A percentile compares a stretch with the other conserved stretches of the same genome.
Evolutionary conservation across 2,329 filamentous ascomycete species (phyloP).

Genomic region (Harringtonia aguacate): DNA sequence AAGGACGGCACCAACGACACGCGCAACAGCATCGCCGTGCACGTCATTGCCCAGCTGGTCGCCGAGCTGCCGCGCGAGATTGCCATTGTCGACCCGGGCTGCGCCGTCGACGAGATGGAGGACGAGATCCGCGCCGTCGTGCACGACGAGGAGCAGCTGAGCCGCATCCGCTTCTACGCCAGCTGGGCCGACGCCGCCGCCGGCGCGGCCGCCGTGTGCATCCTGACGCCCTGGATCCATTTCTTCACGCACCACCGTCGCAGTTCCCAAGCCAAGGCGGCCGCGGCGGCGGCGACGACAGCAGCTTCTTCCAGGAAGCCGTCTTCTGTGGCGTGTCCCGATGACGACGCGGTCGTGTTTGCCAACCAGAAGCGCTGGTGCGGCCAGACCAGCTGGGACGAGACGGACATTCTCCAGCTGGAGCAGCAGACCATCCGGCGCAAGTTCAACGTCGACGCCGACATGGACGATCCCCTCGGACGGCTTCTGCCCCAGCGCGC

Average conservation of each 20-base stretch:
- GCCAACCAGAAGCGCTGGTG: not conserved
- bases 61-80: conserved; percentile 1
- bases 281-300: too few species aligned
- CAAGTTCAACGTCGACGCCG: not conserved
- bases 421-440: not conserved
- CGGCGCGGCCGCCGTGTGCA: not conserved
- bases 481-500: not conserved
- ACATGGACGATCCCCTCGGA: not conserved
- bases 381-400: not conserved
- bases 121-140: conserved; percentile 1
- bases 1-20: conserved; percentile 5
- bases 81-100: conserved; percentile 2
- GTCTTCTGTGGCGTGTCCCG: too few species aligned
- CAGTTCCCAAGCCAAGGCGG: too few species aligned
- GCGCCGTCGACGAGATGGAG: not conserved
- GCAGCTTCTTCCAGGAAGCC: not conserved
- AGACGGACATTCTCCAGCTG: conserved; percentile 1
- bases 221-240: conserved; percentile 1
- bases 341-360: not conserved
- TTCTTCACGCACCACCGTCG: not conserved
- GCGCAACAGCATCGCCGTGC: conserved; percentile 4
- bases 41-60: conserved; percentile 1
- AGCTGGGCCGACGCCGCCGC: conserved; percentile 1
- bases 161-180: not conserved
- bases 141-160: not conserved